These are phyloP conservation scores for Pythium pectinolyticum DNA, from an alignment of 352 stramenopile genomes.

Conservation along the genomic window DNA sequence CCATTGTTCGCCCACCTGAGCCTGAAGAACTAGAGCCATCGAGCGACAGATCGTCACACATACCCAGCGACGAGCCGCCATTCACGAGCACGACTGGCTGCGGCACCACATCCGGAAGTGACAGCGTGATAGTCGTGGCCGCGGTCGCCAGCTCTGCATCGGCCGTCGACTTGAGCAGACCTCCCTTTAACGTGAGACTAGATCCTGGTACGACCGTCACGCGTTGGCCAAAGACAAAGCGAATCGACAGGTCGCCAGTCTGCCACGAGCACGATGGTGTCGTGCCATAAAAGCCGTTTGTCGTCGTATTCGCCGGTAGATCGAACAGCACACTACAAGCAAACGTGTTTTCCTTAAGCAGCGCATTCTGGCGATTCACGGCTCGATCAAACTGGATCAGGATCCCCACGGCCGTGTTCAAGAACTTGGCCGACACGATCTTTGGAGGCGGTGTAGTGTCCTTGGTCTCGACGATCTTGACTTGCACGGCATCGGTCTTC, in stretches of 20 bases:
- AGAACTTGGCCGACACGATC: constrained; percentile 49
- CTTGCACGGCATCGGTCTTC: constrained; percentile 30
- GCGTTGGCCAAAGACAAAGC: constrained; percentile 45
- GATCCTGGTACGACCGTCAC: constrained; percentile 43
- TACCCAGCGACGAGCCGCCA: constrained; percentile 48
- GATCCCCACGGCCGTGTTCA: constrained; percentile 47
- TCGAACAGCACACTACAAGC: constrained; percentile 58
- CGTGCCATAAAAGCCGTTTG: constrained; percentile 41
- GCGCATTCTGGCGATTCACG: constrained; percentile 37
- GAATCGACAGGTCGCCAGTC: constrained; percentile 39
- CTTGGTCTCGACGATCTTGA: constrained; percentile 64
- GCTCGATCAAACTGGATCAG: constrained; percentile 49
- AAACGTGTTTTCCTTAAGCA: constrained; percentile 38
- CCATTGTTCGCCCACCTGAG: constrained; percentile 55
- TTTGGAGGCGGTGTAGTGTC: constrained; percentile 59
- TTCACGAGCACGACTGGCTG: constrained; percentile 45
- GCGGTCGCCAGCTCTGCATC: constrained; percentile 40
- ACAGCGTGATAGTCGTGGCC: constrained; percentile 32
- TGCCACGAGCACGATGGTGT: constrained; percentile 50
- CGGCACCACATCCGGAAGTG: constrained; percentile 40
- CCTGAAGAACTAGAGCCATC: constrained; percentile 55
- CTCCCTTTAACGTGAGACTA: constrained; percentile 37
- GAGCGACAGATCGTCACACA: constrained; percentile 59
- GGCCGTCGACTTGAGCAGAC: constrained; percentile 52
- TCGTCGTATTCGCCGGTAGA: constrained; percentile 28